phyloP scores from a whole-genome alignment of 805 yeast genomes.

The Ogataea methanolica region DNA sequence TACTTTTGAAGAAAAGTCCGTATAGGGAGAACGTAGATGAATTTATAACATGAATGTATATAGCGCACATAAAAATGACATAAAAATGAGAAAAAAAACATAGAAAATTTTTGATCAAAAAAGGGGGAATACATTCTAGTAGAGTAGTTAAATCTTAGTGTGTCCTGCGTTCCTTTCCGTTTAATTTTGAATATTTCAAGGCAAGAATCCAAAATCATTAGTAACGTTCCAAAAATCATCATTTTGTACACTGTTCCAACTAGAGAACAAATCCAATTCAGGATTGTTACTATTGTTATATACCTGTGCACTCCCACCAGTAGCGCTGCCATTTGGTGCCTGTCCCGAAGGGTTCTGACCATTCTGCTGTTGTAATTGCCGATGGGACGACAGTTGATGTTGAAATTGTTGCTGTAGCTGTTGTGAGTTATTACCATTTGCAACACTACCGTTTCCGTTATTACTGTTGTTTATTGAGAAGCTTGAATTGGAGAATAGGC shows the following conservation, averaged over 20 bases:
- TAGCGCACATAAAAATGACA: not conserved
- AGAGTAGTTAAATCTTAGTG: no score
- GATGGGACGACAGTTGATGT: not conserved
- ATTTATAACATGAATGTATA: not conserved
- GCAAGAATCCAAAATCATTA: slow-evolving; percentile 44
- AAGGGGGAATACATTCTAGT: no score
- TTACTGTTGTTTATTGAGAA: no score
- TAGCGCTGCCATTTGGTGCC: not conserved
- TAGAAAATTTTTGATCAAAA: no score
- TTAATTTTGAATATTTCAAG: slow-evolving; percentile 15
- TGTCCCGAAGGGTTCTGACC: not conserved
- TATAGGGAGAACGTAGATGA: not conserved
- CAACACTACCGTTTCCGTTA: not conserved
- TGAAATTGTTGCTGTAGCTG: not conserved
- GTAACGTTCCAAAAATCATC: slow-evolving; percentile 47
- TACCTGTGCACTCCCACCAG: not conserved
- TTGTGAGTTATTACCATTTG: not conserved
- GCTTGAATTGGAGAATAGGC: no score
- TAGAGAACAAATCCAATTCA: slow-evolving; percentile 14
- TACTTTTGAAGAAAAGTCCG: no score
- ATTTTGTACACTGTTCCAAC: slow-evolving; percentile 17
- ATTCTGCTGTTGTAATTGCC: not conserved
- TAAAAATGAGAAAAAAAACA: no score
- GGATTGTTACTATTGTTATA: not conserved
- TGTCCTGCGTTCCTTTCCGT: no score